Conservation (phyloP, 306 rosid species). For the Sphenostylis stenocarpa region DNA sequence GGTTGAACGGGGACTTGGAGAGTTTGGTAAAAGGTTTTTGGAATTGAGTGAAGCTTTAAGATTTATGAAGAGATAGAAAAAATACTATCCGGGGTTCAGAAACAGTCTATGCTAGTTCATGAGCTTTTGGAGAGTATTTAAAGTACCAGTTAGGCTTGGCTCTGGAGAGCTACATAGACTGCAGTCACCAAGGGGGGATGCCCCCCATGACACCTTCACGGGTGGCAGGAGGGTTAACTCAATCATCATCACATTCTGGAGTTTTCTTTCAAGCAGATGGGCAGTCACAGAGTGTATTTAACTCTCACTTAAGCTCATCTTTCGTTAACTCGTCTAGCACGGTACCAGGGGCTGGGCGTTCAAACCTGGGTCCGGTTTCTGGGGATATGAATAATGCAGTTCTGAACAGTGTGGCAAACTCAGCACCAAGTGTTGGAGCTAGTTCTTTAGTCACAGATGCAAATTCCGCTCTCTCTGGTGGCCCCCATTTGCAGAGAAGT, state of each 20-base stretch:
- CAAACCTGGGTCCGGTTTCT: conserved; percentile 78
- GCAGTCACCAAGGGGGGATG: conserved; percentile 72
- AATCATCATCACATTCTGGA: conserved; percentile 89
- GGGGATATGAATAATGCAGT: conserved; percentile 87
- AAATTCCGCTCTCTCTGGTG: conserved; percentile 94
- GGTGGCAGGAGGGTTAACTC: conserved; percentile 91
- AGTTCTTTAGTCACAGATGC: conserved; percentile 99
- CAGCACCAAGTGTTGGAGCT: conserved; percentile 94
- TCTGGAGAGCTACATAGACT: conserved; percentile 80
- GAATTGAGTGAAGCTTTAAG: conserved; percentile 31
- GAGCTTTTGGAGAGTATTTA: conserved; percentile 29
- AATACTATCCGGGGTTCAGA: background rate
- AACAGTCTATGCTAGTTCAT: conserved; percentile 5
- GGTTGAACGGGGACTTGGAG: conserved; percentile 25
- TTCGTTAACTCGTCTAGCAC: conserved; percentile 80
- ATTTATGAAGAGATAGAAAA: background rate
- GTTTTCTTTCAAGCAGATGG: conserved; percentile 97
- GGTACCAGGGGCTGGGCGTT: conserved; percentile 73
- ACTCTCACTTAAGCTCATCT: conserved; percentile 85
- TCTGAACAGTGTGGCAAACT: conserved; percentile 77
- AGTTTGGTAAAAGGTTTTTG: conserved; percentile 21
- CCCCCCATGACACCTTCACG: conserved; percentile 92
- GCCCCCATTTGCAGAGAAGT: conserved; percentile 96
- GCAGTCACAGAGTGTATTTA: conserved; percentile 72
- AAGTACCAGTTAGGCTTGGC: conserved; percentile 56